These are phyloP conservation scores for Stenogyne calaminthoides DNA, from an alignment of 305 asterid species.

Conservation along the genomic window DNA sequence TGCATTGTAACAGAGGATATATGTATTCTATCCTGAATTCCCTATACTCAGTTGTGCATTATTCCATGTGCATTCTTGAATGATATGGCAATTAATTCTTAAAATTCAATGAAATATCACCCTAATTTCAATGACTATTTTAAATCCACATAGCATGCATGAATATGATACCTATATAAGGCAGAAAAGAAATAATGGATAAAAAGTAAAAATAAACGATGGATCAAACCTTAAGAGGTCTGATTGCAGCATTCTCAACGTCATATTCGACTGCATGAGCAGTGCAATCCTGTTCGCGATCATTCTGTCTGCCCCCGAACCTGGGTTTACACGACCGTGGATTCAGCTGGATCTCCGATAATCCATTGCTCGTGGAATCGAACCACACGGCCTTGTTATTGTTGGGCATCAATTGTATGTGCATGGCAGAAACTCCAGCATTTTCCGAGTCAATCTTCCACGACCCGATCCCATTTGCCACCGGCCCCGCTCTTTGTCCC, in stretches of 20 bases:
- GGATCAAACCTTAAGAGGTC: constrained; percentile 58
- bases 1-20: too few relatives aligned
- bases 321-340: constrained; percentile 51
- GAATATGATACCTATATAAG: neutral
- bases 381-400: constrained; percentile 69
- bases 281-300: constrained; percentile 56
- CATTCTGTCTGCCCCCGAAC: constrained; percentile 39
- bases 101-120: too few relatives aligned
- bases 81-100: too few relatives aligned
- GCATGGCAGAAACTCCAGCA: constrained; percentile 85
- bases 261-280: constrained; percentile 81
- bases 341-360: constrained; percentile 44
- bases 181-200: neutral
- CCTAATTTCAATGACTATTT: too few relatives aligned
- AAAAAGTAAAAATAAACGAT: neutral
- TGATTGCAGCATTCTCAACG: constrained; percentile 44
- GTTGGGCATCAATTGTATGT: constrained; percentile 75
- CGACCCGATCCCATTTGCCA: constrained; percentile 18
- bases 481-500: neutral
- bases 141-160: neutral
- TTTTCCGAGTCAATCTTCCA: constrained; percentile 59
- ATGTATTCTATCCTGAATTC: too few relatives aligned
- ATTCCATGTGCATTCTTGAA: too few relatives aligned
- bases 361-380: constrained; percentile 80
- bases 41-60: too few relatives aligned